Conservation (phyloP, 176 grass and related monocot genomes). For the Pontederia paniculata region DNA sequence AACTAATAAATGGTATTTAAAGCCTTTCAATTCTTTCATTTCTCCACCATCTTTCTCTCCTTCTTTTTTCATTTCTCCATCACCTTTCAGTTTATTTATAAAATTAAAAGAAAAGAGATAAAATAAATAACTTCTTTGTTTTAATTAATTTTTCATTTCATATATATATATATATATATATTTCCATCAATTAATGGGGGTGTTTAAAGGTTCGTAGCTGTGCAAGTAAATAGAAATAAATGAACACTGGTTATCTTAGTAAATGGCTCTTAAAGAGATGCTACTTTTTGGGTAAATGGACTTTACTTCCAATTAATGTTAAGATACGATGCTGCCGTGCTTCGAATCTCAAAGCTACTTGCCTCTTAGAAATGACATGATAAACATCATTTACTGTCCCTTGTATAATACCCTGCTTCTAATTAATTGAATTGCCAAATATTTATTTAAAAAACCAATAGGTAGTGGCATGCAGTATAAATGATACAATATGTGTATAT, state of each 20-base stretch:
- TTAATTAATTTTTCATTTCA: too few species aligned
- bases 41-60: not conserved
- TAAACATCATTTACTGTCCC: not conserved
- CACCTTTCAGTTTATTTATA: not conserved
- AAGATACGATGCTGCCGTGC: not conserved
- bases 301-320: constrained; percentile 17
- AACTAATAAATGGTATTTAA: constrained; percentile 9
- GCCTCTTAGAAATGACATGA: constrained; percentile 1
- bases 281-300: constrained; percentile 14
- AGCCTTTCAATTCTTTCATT: not conserved
- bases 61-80: not conserved
- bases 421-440: too few species aligned
- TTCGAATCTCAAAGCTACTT: not conserved
- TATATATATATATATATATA: too few species aligned
- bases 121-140: too few species aligned
- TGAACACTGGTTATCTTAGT: constrained; percentile 7
- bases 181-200: too few species aligned
- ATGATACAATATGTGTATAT: too few species aligned
- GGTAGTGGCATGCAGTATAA: too few species aligned
- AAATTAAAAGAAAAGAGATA: not conserved
- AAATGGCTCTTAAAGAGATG: constrained; percentile 13
- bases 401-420: not conserved
- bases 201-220: not conserved
- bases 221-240: constrained; percentile 12
- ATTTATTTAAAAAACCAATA: too few species aligned